A percentile compares a stretch with the other conserved stretches of the same genome.
These are phyloP conservation scores for Paraphoma chrysanthemicola DNA, from an alignment of 2,329 filamentous ascomycete genomes.

Conservation along the genomic window DNA sequence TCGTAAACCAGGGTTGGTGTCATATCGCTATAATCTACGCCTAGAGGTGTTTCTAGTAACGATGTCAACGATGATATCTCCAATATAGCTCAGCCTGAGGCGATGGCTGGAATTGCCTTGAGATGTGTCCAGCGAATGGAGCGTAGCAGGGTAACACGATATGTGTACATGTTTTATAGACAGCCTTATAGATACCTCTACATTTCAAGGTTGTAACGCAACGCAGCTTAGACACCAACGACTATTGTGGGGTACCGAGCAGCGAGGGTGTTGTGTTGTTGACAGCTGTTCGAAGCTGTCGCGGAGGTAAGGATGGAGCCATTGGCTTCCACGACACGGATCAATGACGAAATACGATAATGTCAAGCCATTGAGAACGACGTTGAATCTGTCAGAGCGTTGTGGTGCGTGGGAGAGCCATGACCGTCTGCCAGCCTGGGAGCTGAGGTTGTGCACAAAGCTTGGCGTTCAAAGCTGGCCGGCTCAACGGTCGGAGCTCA, in stretches of 20 bases:
- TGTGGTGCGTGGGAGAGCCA: conserved; percentile 7
- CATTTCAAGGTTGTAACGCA: too few species aligned
- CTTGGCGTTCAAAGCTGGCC: conserved; percentile 39
- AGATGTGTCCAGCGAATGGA: too few species aligned
- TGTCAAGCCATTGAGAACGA: conserved; percentile 6
- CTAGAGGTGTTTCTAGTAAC: too few species aligned
- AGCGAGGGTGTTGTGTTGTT: not conserved
- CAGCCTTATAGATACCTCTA: too few species aligned
- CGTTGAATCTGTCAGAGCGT: not conserved
- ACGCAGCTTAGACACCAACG: too few species aligned
- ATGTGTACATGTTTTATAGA: too few species aligned
- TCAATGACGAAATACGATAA: not conserved
- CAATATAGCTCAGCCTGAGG: too few species aligned
- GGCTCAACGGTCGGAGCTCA: conserved; percentile 26
- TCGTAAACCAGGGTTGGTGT: too few species aligned
- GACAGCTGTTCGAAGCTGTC: conserved; percentile 4
- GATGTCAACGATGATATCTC: too few species aligned
- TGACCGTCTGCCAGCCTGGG: conserved; percentile 2
- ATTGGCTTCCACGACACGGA: not conserved
- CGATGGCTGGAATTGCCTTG: too few species aligned
- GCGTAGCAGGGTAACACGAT: too few species aligned
- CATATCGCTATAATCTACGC: too few species aligned
- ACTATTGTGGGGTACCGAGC: not conserved
- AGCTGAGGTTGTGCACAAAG: conserved; percentile 35
- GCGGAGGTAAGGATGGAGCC: not conserved